Conservation (phyloP, 2,329 filamentous ascomycete genomes). For the Botrytis pseudocinerea region DNA sequence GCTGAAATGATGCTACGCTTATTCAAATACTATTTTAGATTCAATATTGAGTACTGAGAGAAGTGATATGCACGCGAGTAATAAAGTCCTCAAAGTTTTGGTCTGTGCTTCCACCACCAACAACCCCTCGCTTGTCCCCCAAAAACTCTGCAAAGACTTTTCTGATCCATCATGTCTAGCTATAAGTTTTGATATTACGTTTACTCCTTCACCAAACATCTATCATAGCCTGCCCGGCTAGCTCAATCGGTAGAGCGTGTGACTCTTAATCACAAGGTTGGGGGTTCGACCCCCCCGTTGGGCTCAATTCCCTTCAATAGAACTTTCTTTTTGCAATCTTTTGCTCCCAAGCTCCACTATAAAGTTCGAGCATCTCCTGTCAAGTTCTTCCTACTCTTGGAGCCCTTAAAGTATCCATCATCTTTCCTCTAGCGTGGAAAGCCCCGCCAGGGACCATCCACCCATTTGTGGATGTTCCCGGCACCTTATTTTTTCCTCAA, state of each 20-base stretch:
- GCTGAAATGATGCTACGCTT: not conserved
- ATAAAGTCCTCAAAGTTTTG: not conserved
- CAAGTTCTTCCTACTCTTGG: not conserved
- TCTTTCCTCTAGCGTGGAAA: not conserved
- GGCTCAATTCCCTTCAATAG: conserved; percentile 8
- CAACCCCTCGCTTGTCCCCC: conserved; percentile 4
- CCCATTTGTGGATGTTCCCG: conserved; percentile 10
- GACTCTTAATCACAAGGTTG: conserved; percentile 34
- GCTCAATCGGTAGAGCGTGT: conserved; percentile 42
- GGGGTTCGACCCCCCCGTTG: conserved; percentile 22
- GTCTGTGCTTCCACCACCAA: not conserved
- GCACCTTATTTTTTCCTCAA: not conserved
- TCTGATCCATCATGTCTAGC: not conserved
- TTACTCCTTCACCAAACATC: fast-evolving
- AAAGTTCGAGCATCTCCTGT: not conserved
- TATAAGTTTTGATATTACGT: fast-evolving
- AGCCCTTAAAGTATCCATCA: not conserved
- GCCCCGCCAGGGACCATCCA: not conserved
- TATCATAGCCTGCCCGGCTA: conserved; percentile 32
- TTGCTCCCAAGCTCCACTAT: not conserved
- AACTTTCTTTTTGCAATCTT: not conserved
- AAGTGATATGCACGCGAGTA: not conserved
- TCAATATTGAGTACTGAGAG: not conserved
- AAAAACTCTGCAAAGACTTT: conserved; percentile 8
- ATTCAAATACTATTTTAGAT: not conserved